Base-by-base conservation (phyloP, 73 alveolate species). In the Symbiodinium natans region DNA sequence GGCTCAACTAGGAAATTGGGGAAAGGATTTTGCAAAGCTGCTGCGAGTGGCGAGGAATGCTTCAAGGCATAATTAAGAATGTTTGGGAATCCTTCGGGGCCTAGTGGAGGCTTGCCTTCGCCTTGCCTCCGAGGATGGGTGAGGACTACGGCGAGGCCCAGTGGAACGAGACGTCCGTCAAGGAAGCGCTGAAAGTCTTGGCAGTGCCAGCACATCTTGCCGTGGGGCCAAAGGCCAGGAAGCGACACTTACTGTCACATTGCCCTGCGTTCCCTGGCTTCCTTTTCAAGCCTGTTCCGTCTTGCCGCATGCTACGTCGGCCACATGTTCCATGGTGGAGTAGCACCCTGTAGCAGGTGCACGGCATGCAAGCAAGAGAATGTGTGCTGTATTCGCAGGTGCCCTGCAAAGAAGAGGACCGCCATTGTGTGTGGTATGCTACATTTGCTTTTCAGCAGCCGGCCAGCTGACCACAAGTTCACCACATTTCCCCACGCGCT, bases 141-240 rank as follows among this genome's bases (percentile, higher is more conserved):
- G 59, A 23, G 17, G 80, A 21, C 21, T 36, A n/a, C 11, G 80
- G 33, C 17, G 80, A 34, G 6, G 27, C 84, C 40, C 9, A 33
- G 43, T 74, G 84, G 84, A 34, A 15, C 29, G 84, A 74, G 42
- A 31, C 11, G 41, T 29, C 84, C 11, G 84, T 74, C 43, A 74
- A 74, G 42, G 84, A 74, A 0, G 84, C 84, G 25, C 84, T 74
- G 43, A 74, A 74, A 31, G 84, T 29, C 25, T 74, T 74, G 84
- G 84, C 84, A 23, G 84, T 74, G 17, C 84, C 84, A 23, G 84
- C 84, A 15, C 84, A 74, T 15, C 43, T 74, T 21, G 84, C 84
- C 11, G 84, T 74, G 84, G 84, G 84, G 84, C 84, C 84, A 74
- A 74, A 74, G 84, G 84, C 84, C 84, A 43, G 84, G 34, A 59